A percentile compares a stretch with the other conserved stretches of the same genome.
Conservation (phyloP, 495 filamentous ascomycete genomes). For the Penicillium cinerascens region DNA sequence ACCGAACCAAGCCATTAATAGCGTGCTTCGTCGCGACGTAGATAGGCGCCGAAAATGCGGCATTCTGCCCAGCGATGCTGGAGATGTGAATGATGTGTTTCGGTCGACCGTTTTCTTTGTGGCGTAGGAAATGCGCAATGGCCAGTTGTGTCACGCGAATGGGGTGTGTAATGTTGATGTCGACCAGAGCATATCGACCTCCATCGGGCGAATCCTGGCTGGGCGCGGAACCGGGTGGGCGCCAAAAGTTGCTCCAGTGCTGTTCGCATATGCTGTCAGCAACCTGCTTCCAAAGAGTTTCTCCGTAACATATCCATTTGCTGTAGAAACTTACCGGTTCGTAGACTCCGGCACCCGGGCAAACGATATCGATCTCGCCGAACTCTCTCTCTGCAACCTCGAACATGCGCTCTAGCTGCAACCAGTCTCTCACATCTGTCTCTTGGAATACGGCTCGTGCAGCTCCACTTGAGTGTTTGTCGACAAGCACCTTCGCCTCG, state of each 20-base stretch:
- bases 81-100: conserved; percentile 59
- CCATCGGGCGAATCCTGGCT: conserved; percentile 47
- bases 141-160: conserved; percentile 65
- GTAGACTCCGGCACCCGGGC: conserved; percentile 66
- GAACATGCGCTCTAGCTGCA: conserved; percentile 57
- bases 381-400: conserved; percentile 51
- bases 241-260: conserved; percentile 65
- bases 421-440: conserved; percentile 62
- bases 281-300: background rate
- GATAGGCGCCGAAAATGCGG: conserved; percentile 48
- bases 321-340: conserved; percentile 48
- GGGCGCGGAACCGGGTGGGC: conserved; percentile 49
- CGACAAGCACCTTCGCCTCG: conserved; percentile 56
- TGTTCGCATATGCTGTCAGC: conserved; percentile 9
- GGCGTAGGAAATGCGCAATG: conserved; percentile 52
- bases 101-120: conserved; percentile 28
- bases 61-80: conserved; percentile 59
- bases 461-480: conserved; percentile 43
- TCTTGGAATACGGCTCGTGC: conserved; percentile 55
- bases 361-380: conserved; percentile 60
- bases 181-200: conserved; percentile 53
- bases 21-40: conserved; percentile 63
- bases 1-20: conserved; percentile 58
- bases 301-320: background rate
- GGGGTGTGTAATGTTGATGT: conserved; percentile 68